Percentiles rank a stretch among this genome's conserved stretches.
Evolutionary conservation across 768 basidiomycete species (phyloP).

Genomic region (Boletus barrowsii): DNA sequence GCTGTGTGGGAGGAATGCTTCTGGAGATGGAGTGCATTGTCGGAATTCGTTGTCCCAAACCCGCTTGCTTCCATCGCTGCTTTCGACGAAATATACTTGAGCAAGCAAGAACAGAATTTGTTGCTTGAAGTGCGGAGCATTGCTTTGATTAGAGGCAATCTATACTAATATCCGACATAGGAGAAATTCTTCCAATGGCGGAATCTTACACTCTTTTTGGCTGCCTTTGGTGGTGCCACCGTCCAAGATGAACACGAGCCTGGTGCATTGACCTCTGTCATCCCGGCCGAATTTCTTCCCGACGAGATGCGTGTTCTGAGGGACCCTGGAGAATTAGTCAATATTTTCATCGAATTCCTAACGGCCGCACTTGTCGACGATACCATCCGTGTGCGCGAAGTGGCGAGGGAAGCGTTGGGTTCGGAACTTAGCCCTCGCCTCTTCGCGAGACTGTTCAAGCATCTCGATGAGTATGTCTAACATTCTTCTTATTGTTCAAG

Average conservation of each 20-base stretch:
- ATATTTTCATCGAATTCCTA: conserved; percentile 63
- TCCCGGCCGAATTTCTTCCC: conserved; percentile 60
- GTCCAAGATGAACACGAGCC: conserved; percentile 51
- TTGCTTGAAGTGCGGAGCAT: conserved; percentile 35
- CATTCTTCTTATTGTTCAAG: not conserved
- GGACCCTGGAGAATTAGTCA: conserved; percentile 56
- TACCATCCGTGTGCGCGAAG: conserved; percentile 66
- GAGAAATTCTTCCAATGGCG: conserved; percentile 82
- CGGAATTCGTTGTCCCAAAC: conserved; percentile 52
- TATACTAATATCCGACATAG: conserved; percentile 34
- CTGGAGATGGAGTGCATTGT: conserved; percentile 66
- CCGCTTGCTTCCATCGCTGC: conserved; percentile 33
- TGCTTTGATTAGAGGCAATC: not conserved
- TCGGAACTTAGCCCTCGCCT: conserved; percentile 71
- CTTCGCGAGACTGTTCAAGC: conserved; percentile 63
- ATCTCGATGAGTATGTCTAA: conserved; percentile 66
- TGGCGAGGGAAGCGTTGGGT: conserved; percentile 77
- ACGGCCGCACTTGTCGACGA: conserved; percentile 68
- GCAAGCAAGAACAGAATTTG: conserved; percentile 37
- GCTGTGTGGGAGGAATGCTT: conserved; percentile 85
- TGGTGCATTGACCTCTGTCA: conserved; percentile 47
- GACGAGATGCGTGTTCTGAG: conserved; percentile 67
- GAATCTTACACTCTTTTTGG: conserved; percentile 75
- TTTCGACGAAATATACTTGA: conserved; percentile 34
- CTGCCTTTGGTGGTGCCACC: conserved; percentile 69